Conservation (phyloP, 768 basidiomycete genomes). For the Leucogyrophana mollusca region DNA sequence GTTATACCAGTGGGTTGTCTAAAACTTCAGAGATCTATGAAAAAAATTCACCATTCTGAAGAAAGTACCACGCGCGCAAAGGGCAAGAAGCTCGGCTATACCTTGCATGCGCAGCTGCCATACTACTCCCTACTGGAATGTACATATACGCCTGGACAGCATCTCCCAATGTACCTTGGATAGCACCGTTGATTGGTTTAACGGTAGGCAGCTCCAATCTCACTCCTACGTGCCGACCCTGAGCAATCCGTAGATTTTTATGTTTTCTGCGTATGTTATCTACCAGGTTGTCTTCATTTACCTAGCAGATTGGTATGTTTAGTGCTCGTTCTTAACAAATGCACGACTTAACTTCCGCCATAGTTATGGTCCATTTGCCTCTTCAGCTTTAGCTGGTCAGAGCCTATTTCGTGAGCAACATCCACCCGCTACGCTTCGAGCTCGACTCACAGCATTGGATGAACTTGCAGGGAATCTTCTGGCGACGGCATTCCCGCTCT, state of each 20-base stretch:
- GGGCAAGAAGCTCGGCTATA: constrained; percentile 61
- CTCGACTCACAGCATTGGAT: background rate
- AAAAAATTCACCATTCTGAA: constrained; percentile 27
- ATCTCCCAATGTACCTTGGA: constrained; percentile 57
- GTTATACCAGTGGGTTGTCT: constrained; percentile 43
- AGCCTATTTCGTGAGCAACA: constrained; percentile 40
- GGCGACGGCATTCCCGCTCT: constrained; percentile 48
- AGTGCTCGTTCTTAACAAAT: background rate
- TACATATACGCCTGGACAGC: constrained; percentile 74
- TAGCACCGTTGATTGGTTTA: constrained; percentile 31
- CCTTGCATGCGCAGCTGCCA: constrained; percentile 48
- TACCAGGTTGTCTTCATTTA: constrained; percentile 47
- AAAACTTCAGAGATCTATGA: constrained; percentile 5
- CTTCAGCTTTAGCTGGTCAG: constrained; percentile 54
- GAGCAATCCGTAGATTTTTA: too few relatives aligned
- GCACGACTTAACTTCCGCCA: background rate
- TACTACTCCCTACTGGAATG: constrained; percentile 56
- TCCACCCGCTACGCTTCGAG: background rate
- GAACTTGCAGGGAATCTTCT: constrained; percentile 32
- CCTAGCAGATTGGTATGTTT: constrained; percentile 48
- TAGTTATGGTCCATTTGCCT: constrained; percentile 47
- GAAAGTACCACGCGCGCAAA: constrained; percentile 16
- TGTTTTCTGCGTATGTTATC: constrained; percentile 37
- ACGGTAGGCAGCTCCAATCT: constrained; percentile 12
- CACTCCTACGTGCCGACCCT: background rate